Evolutionary conservation across 306 rosid species (phyloP), one percentile per base, ranked within the genome.

Genomic region (Prunus davidiana): DNA sequence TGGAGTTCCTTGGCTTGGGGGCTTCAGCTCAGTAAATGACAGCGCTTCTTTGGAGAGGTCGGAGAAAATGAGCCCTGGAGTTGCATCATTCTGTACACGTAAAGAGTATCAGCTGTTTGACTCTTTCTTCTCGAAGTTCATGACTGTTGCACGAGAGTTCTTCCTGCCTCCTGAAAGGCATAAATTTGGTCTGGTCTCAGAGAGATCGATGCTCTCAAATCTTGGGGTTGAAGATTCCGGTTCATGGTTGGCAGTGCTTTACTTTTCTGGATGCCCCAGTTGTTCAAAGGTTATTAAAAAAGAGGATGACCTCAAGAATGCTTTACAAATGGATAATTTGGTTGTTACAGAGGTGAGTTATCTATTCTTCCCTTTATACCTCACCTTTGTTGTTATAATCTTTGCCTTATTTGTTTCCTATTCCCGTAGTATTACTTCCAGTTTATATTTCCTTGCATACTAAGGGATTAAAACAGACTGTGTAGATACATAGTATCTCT

Each of bases 211-310:
- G 88, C 93, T 95, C 80, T 89, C 97, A 57, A 81, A 91, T 78
- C 83, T 95, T 55, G 96, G 93, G 78, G 81, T 90, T 79, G 89
- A 77, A 77, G 89, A 90, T 82, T 80, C 89, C 69, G 82, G 85
- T 79, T 81, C 96, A 25, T 92, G 98, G 98, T 89, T 90, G 80
- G 97, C 84, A 34, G 84, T 88, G 79, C 83, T 75, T 74, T 81
- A 87, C 77, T 73, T 75, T 54, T 86, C 91, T 78, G 97, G 91
- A 63, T 90, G 97, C 79, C 88, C 91, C 52, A 74, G 85, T 67
- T 92, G 96, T 84, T 85, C 84, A 61, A 89, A 78, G 87, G 86
- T 90, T 85, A 82, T 92, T 64, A 85, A 87, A 76, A 84, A 86
- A 71, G 97, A 82, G 85, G 92, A 81, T 69, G 93, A 89, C 84